These are phyloP conservation scores for Trichoderma sp. DNA, from an alignment of 2,329 filamentous ascomycete genomes.

Conservation along the genomic window DNA sequence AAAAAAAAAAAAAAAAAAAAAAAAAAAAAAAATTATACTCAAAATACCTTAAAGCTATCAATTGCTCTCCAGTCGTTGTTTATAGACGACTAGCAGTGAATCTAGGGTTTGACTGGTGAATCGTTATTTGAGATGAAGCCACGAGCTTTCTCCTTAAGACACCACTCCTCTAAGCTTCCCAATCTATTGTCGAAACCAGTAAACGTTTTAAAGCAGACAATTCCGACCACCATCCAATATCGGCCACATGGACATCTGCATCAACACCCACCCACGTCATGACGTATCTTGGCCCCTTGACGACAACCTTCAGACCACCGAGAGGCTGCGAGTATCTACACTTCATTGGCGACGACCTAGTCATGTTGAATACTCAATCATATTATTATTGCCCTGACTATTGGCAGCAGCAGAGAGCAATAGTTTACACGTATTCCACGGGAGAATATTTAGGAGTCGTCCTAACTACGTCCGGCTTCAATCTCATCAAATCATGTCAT, in stretches of 20 bases:
- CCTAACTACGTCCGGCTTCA: too few species aligned
- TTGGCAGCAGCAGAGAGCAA: not conserved
- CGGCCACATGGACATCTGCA: not conserved
- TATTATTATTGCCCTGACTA: not conserved
- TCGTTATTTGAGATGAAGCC: not conserved
- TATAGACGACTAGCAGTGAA: too few species aligned
- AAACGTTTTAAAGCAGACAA: not conserved
- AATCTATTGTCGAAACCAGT: not conserved
- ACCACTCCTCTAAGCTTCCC: not conserved
- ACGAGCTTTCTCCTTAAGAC: not conserved
- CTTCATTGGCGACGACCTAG: not conserved
- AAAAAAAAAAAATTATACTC: too few species aligned
- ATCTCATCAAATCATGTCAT: too few species aligned
- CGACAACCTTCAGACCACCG: not conserved
- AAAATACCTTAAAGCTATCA: not conserved
- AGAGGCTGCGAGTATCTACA: not conserved
- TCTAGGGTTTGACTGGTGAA: too few species aligned
- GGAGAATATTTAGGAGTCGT: not conserved
- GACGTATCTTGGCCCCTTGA: not conserved
- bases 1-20: too few species aligned
- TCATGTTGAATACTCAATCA: not conserved
- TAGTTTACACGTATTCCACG: not conserved
- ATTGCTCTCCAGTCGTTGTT: too few species aligned
- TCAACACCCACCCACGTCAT: not conserved
- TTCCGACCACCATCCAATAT: not conserved